A percentile compares a stretch with the other conserved stretches of the same genome.
phyloP scores from a whole-genome alignment of 1,139 yeast species.

The Sugiyamaella neomexicana region DNA sequence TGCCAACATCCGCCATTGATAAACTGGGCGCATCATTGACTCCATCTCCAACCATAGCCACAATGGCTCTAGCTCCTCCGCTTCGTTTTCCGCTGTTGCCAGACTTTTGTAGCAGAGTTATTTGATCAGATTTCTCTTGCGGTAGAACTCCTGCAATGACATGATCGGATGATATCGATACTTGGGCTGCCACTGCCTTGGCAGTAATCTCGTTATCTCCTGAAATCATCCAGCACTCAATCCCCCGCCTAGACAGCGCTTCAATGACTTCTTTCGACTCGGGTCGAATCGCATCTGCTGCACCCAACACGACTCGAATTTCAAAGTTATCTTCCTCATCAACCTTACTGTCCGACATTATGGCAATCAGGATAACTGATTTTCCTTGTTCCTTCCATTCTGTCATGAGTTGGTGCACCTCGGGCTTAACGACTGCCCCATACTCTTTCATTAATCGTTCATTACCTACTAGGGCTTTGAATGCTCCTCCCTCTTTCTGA shows the following conservation, averaged over 20 bases:
- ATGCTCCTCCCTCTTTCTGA: conserved; percentile 14
- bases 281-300: conserved; percentile 63
- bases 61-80: conserved; percentile 39
- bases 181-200: conserved; percentile 60
- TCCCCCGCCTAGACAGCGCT: conserved; percentile 47
- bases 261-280: conserved; percentile 59
- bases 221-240: conserved; percentile 68
- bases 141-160: conserved; percentile 78
- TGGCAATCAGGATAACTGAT: conserved; percentile 60
- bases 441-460: conserved; percentile 55
- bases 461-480: conserved; percentile 60
- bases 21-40: conserved; percentile 94
- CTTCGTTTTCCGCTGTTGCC: conserved; percentile 27
- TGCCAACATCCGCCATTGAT: conserved; percentile 82
- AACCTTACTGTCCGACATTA: conserved; percentile 44
- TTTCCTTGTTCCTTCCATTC: conserved; percentile 65
- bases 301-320: conserved; percentile 54
- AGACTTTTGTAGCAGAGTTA: conserved; percentile 53
- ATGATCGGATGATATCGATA: conserved; percentile 54
- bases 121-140: conserved; percentile 62
- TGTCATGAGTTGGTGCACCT: conserved; percentile 40
- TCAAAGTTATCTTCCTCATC: conserved; percentile 34
- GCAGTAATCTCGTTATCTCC: conserved; percentile 75
- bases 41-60: conserved; percentile 88
- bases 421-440: conserved; percentile 40